These are phyloP conservation scores for Dictyostelium purpureum DNA, from an alignment of 78 protist genomes.

Conservation along the genomic window DNA sequence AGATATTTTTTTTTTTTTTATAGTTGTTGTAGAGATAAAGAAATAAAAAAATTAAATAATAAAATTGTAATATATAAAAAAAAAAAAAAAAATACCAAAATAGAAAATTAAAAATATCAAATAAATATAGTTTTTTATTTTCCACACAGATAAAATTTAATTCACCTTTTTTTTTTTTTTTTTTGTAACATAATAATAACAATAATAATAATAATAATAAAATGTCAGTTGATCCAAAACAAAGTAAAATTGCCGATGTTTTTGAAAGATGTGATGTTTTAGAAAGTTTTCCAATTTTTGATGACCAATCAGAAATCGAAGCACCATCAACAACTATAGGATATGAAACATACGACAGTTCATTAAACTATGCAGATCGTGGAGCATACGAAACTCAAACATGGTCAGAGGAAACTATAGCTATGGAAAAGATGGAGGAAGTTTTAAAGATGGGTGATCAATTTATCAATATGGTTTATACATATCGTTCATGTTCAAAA, in stretches of 20 bases:
- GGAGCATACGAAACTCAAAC: slow-evolving; percentile 78
- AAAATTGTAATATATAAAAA: background rate
- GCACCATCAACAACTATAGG: slow-evolving; percentile 23
- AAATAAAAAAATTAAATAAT: background rate
- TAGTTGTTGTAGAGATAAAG: background rate
- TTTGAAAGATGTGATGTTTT: slow-evolving; percentile 74
- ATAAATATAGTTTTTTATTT: too few relatives aligned
- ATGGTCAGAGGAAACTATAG: slow-evolving; percentile 76
- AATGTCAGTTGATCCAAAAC: slow-evolving; percentile 40
- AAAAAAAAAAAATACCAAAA: background rate
- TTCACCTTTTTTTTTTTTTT: too few relatives aligned
- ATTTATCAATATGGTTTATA: slow-evolving; percentile 81
- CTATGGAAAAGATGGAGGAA: slow-evolving; percentile 75
- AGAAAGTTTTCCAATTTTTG: slow-evolving; percentile 76
- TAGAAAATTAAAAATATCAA: background rate
- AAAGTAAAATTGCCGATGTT: slow-evolving; percentile 32
- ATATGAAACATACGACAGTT: slow-evolving; percentile 7
- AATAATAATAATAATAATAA: background rate
- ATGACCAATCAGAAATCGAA: slow-evolving; percentile 77
- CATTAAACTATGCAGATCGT: slow-evolving; percentile 58
- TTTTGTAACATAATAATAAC: too few relatives aligned
- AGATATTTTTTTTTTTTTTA: background rate
- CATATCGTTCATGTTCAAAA: slow-evolving; percentile 80
- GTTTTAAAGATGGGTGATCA: slow-evolving; percentile 33
- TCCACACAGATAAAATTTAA: too few relatives aligned